These are phyloP conservation scores for Berberis thunbergii DNA, from an alignment of 164 flowering plant species.

Conservation along the genomic window DNA sequence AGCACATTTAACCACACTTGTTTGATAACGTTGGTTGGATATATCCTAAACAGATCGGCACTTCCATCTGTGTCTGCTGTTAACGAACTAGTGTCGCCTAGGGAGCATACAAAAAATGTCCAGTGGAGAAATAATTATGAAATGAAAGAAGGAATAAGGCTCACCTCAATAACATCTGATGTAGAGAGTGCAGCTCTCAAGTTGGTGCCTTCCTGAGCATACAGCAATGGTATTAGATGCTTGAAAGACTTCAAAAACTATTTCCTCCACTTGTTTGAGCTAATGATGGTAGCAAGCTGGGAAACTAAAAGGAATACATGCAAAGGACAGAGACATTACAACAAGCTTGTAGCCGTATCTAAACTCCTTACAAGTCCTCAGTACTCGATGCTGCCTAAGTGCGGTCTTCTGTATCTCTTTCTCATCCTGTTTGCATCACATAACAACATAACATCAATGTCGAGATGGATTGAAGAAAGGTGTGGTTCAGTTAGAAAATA, in stretches of 20 bases:
- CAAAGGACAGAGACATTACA: slow-evolving; percentile 32
- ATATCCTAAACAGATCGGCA: too few species aligned
- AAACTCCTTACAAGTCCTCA: slow-evolving; percentile 67
- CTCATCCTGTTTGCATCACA: slow-evolving; percentile 68
- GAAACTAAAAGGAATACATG: neutral
- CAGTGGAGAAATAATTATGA: too few species aligned
- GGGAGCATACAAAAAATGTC: too few species aligned
- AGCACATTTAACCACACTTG: too few species aligned
- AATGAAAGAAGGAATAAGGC: neutral
- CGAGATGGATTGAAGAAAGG: neutral
- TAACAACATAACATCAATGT: slow-evolving; percentile 18
- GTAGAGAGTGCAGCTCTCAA: slow-evolving; percentile 67
- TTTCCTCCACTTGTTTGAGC: neutral
- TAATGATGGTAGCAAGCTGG: neutral
- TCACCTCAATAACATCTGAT: slow-evolving; percentile 81
- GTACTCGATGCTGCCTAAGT: slow-evolving; percentile 45
- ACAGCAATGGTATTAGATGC: too few species aligned
- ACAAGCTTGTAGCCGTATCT: slow-evolving; percentile 93
- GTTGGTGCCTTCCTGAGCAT: slow-evolving; percentile 67
- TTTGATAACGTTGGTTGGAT: too few species aligned
- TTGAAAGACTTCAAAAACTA: neutral
- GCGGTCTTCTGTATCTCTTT: slow-evolving; percentile 81
- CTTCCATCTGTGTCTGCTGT: too few species aligned
- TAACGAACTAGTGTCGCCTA: too few species aligned
- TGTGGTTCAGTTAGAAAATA: neutral